These are phyloP conservation scores for Sphaerulina musiva DNA, from an alignment of 2,329 filamentous ascomycete genomes.

Conservation along the genomic window DNA sequence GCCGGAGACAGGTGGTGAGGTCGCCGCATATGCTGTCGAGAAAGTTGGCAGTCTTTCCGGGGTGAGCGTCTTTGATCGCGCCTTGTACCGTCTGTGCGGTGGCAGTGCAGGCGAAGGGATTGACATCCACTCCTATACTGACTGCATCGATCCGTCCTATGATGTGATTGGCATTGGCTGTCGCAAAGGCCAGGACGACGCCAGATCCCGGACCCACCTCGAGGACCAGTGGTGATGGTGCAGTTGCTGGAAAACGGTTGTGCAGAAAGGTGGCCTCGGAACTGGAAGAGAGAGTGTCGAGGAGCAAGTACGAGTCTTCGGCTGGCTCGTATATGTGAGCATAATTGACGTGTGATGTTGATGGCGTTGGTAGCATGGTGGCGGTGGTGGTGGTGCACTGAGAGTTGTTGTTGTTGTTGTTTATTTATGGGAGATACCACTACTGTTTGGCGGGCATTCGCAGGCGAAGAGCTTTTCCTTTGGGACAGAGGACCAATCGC, in stretches of 20 bases:
- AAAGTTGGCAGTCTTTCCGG: slow-evolving; percentile 42
- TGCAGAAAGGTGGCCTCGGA: slow-evolving; percentile 64
- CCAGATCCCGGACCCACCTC: slow-evolving; percentile 90
- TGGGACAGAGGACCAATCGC: background rate
- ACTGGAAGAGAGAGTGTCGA: slow-evolving; percentile 77
- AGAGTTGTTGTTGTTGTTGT: background rate
- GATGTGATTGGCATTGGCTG: slow-evolving; percentile 64
- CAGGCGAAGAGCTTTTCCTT: background rate
- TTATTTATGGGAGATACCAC: slow-evolving; percentile 8
- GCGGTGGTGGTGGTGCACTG: slow-evolving; percentile 67
- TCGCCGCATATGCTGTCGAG: slow-evolving; percentile 65
- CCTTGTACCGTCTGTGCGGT: slow-evolving; percentile 60
- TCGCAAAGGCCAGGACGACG: slow-evolving; percentile 82
- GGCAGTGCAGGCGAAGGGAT: slow-evolving; percentile 71
- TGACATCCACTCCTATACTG: slow-evolving; percentile 75
- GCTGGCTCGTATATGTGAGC: slow-evolving; percentile 88
- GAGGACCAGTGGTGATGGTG: slow-evolving; percentile 54
- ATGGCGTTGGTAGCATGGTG: slow-evolving; percentile 87
- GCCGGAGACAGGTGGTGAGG: slow-evolving; percentile 56
- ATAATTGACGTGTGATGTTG: slow-evolving; percentile 85
- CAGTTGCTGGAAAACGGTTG: slow-evolving; percentile 47
- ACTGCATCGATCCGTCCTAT: slow-evolving; percentile 67
- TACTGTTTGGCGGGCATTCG: background rate
- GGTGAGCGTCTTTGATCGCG: slow-evolving; percentile 38
- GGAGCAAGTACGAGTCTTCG: slow-evolving; percentile 89